Conservation (phyloP, 2,329 filamentous ascomycete genomes). For the Pseudophaeomoniella oleicola region DNA sequence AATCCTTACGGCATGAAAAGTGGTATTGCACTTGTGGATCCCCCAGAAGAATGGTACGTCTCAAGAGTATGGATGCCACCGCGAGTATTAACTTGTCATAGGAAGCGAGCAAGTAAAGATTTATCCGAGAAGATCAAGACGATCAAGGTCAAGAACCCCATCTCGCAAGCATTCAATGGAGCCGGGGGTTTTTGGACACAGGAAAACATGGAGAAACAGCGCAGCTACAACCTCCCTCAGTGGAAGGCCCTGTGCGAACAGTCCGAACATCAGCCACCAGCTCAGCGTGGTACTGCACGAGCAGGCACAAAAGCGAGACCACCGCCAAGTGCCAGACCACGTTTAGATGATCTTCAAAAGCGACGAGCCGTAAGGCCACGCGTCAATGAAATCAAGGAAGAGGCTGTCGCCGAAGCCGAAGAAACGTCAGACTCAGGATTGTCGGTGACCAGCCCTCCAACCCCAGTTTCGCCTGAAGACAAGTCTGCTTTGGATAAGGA, state of each 20-base stretch:
- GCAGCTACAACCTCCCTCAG: conserved; percentile 91
- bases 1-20: conserved; percentile 95
- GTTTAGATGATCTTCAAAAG: conserved; percentile 8
- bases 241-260: conserved; percentile 91
- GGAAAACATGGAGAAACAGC: conserved; percentile 89
- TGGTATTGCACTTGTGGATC: conserved; percentile 90
- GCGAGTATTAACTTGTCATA: conserved; percentile 3
- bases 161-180: conserved; percentile 96
- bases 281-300: conserved; percentile 49
- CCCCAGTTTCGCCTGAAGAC: conserved; percentile 35
- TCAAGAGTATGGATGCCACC: conserved; percentile 1
- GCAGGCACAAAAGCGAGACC: conserved; percentile 27
- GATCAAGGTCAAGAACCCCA: conserved; percentile 88
- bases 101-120: conserved; percentile 18
- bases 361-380: conserved; percentile 32
- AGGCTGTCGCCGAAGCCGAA: conserved; percentile 20
- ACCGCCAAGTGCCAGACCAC: conserved; percentile 31
- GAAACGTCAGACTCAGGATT: conserved; percentile 23
- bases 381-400: conserved; percentile 21
- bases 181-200: conserved; percentile 92
- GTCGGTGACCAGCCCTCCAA: conserved; percentile 33
- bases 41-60: conserved; percentile 78
- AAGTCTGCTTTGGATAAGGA: conserved; percentile 16
- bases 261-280: conserved; percentile 89
- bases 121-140: conserved; percentile 80